These are phyloP conservation scores for Chimonanthus salicifolius DNA, from an alignment of 164 flowering plant genomes.

Conservation along the genomic window DNA sequence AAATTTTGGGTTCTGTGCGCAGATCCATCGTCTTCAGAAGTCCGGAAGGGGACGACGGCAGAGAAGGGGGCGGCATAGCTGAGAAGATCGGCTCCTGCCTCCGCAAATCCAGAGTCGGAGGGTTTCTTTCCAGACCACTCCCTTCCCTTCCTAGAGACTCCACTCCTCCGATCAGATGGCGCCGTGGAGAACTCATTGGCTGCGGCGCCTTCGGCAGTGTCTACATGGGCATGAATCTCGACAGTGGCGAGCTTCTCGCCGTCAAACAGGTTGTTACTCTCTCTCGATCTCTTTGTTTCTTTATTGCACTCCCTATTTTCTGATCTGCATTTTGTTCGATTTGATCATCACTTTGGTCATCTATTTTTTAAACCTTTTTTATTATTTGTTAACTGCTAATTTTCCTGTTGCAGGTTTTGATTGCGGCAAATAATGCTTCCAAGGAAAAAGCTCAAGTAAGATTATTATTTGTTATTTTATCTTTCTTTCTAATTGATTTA, in stretches of 20 bases:
- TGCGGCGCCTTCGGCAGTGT: slow-evolving; percentile 90
- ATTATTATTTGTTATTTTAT: background rate
- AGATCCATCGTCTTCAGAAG: slow-evolving; percentile 61
- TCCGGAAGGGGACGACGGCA: slow-evolving; percentile 31
- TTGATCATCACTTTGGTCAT: background rate
- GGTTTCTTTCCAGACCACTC: slow-evolving; percentile 21
- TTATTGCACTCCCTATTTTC: background rate
- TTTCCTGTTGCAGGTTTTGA: slow-evolving; percentile 39
- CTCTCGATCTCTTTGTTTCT: background rate
- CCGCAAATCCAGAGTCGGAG: slow-evolving; percentile 63
- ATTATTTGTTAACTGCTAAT: background rate
- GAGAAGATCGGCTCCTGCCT: slow-evolving; percentile 65
- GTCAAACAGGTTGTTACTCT: slow-evolving; percentile 59
- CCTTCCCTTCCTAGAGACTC: slow-evolving; percentile 2
- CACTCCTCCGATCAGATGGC: slow-evolving; percentile 64
- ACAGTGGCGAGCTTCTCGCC: slow-evolving; percentile 92
- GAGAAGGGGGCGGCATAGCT: slow-evolving; percentile 41
- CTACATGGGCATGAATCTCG: slow-evolving; percentile 96
- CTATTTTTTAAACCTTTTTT: background rate
- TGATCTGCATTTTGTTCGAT: background rate
- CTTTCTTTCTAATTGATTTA: background rate
- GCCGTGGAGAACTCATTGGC: slow-evolving; percentile 90
- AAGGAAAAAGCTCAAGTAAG: slow-evolving; percentile 59
- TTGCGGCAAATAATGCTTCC: slow-evolving; percentile 44
- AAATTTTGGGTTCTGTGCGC: slow-evolving; percentile 67